These are phyloP conservation scores for Penicillium chermesinum DNA, from an alignment of 495 filamentous ascomycete species.

Conservation along the genomic window DNA sequence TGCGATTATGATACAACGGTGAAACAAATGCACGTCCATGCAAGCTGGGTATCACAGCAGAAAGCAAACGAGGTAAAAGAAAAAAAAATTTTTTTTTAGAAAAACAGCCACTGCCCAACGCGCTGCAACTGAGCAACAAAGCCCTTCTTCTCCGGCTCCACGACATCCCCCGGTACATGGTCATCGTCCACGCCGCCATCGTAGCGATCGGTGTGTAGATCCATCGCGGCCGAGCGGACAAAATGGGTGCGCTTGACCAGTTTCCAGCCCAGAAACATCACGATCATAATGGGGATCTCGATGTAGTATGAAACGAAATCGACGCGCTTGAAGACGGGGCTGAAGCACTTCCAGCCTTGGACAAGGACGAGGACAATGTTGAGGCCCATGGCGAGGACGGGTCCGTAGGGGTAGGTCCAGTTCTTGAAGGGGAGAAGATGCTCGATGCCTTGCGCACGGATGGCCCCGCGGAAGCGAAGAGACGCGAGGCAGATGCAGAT, in stretches of 20 bases:
- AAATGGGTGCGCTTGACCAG: conserved; percentile 40
- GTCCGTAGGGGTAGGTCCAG: conserved; percentile 56
- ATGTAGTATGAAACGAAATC: conserved; percentile 51
- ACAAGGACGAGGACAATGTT: conserved; percentile 54
- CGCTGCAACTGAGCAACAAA: conserved; percentile 19
- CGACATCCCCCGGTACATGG: conserved; percentile 3
- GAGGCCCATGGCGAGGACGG: conserved; percentile 45
- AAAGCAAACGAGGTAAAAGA: not conserved
- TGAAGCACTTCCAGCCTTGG: conserved; percentile 57
- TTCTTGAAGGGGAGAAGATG: conserved; percentile 58
- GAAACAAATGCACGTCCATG: not conserved
- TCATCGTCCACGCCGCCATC: conserved; percentile 11
- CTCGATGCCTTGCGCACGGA: conserved; percentile 49
- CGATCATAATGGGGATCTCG: conserved; percentile 46
- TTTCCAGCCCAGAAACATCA: conserved; percentile 51
- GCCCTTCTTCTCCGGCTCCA: conserved; percentile 13
- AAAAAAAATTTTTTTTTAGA: no score
- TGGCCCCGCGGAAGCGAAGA: conserved; percentile 52
- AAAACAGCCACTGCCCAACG: conserved; percentile 33
- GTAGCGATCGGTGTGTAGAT: conserved; percentile 51
- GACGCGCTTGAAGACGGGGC: conserved; percentile 43
- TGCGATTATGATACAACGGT: not conserved
- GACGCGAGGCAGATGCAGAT: conserved; percentile 54
- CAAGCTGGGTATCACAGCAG: not conserved
- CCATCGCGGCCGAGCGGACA: conserved; percentile 39